Conservation (phyloP, 768 basidiomycete species). For the Russula vinacea region DNA sequence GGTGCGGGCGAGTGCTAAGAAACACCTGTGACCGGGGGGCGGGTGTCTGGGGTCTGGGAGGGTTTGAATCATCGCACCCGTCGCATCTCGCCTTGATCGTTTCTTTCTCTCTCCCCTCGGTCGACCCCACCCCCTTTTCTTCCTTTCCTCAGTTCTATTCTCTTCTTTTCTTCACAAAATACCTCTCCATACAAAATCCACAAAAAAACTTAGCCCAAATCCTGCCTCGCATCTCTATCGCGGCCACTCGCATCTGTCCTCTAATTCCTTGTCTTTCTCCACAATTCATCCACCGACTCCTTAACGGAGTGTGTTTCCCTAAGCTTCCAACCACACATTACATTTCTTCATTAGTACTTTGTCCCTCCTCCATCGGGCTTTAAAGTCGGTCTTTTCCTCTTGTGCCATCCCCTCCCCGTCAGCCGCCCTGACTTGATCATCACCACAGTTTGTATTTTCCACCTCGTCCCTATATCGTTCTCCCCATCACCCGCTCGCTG, state of each 20-base stretch:
- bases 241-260: slow-evolving; percentile 26
- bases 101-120: slow-evolving; percentile 24
- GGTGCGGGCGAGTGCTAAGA: slow-evolving; percentile 83
- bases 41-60: background rate
- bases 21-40: slow-evolving; percentile 51
- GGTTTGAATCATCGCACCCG: slow-evolving; percentile 21
- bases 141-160: slow-evolving; percentile 29
- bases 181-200: slow-evolving; percentile 10
- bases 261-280: slow-evolving; percentile 25
- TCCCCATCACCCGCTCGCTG: slow-evolving; percentile 28
- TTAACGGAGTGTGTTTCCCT: slow-evolving; percentile 24
- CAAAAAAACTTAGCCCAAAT: slow-evolving; percentile 12
- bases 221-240: slow-evolving; percentile 21
- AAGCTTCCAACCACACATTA: slow-evolving; percentile 28
- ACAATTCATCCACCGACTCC: slow-evolving; percentile 23
- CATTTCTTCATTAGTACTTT: slow-evolving; percentile 25
- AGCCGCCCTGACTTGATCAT: slow-evolving; percentile 16
- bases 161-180: slow-evolving; percentile 19
- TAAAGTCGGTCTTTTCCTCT: slow-evolving; percentile 12
- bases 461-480: slow-evolving; percentile 32
- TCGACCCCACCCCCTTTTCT: slow-evolving; percentile 30
- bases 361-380: slow-evolving; percentile 2
- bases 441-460: slow-evolving; percentile 38
- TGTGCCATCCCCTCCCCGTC: background rate
- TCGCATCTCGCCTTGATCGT: slow-evolving; percentile 26